Evolutionary conservation across 106 monocot genomes (phyloP).

Genomic region (Acanthochlamys bracteata): DNA sequence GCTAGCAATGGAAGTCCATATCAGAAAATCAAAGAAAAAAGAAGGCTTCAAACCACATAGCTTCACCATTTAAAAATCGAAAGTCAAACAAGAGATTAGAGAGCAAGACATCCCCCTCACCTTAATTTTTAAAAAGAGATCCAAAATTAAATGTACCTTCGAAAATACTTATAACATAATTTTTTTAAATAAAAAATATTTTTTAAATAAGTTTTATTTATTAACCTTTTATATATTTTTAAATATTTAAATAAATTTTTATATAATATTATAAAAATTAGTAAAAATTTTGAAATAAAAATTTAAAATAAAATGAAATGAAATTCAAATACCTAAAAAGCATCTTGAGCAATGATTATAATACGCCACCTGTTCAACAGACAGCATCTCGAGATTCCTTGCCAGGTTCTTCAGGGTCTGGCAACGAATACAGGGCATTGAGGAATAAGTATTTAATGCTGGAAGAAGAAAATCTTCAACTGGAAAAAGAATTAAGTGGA

Average conservation of each 20-base stretch:
- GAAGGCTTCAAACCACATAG: conserved; percentile 19
- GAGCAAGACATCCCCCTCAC: conserved; percentile 9
- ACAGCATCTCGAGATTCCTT: conserved; percentile 42
- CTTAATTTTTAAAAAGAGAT: conserved; percentile 23
- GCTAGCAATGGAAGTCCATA: background rate
- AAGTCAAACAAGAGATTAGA: conserved; percentile 24
- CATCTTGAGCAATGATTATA: conserved; percentile 21
- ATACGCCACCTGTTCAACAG: conserved; percentile 24
- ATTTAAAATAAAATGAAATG: too few species aligned
- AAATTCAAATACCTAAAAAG: too few species aligned
- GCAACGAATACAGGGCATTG: conserved; percentile 45
- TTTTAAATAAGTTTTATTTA: too few species aligned
- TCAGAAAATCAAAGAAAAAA: conserved; percentile 30
- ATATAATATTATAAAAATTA: too few species aligned
- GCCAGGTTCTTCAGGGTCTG: conserved; percentile 33
- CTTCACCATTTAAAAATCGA: conserved; percentile 17
- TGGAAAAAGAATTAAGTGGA: conserved; percentile 53
- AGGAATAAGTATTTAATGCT: conserved; percentile 75
- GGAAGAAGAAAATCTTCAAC: conserved; percentile 63
- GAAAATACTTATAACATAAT: too few species aligned
- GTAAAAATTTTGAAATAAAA: too few species aligned
- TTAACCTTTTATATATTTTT: too few species aligned
- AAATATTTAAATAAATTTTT: too few species aligned
- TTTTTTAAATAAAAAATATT: too few species aligned
- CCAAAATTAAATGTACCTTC: too few species aligned